Conservation (phyloP, 306 rosid genomes). For the Inga laurina region DNA sequence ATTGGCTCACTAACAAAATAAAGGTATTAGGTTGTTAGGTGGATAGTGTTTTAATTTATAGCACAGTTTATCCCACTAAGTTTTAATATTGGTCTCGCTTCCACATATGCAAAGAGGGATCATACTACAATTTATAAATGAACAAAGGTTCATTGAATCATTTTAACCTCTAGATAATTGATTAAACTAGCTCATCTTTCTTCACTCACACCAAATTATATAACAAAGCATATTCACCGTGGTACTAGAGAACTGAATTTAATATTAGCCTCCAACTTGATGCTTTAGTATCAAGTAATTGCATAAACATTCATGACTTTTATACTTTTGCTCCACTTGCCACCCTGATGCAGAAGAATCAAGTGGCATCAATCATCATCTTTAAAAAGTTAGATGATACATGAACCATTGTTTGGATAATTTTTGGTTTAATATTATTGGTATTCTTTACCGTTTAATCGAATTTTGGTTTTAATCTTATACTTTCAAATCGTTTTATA, state of each 20-base stretch:
- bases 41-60: neutral
- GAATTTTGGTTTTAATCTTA: no score
- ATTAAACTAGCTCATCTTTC: neutral
- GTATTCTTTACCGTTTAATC: no score
- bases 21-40: neutral
- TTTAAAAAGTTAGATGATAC: neutral
- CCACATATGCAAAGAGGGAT: neutral
- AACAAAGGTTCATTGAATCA: neutral
- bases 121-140: neutral
- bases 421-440: neutral
- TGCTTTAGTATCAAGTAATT: neutral
- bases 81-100: neutral
- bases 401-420: no score
- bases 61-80: neutral
- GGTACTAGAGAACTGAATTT: neutral
- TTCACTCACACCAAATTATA: neutral
- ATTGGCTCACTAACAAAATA: slow-evolving; percentile 2
- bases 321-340: neutral
- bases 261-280: neutral
- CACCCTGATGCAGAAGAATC: neutral
- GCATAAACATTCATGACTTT: neutral
- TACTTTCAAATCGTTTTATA: no score
- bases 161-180: neutral
- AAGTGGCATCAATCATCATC: neutral
- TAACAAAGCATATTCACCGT: neutral